Percentiles rank a stretch among this genome's conserved stretches.
Evolutionary conservation across 2,329 filamentous ascomycete genomes (phyloP).

Genomic region (Fusarium heterosporum): DNA sequence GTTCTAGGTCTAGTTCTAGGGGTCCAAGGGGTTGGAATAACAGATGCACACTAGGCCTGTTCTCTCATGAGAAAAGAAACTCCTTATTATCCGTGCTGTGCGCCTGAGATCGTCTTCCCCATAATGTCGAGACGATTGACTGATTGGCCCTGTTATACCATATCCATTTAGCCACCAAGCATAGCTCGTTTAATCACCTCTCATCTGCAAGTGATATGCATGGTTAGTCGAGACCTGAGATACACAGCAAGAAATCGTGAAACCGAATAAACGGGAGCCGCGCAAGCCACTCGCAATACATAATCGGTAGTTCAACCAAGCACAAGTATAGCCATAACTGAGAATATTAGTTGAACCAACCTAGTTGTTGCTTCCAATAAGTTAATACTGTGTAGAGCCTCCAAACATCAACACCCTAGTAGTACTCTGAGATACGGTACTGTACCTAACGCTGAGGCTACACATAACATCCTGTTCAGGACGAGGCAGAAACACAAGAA

Average conservation of each 20-base stretch:
- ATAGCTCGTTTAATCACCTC: constrained; percentile 28
- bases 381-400: not conserved
- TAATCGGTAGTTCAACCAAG: not conserved
- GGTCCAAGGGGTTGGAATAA: not conserved
- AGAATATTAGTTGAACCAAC: constrained; percentile 1
- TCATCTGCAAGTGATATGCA: constrained; percentile 33
- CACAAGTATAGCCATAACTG: constrained; percentile 4
- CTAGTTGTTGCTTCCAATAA: not conserved
- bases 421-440: not conserved
- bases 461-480: constrained; percentile 9
- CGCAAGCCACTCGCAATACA: constrained; percentile 12
- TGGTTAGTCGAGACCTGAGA: not conserved
- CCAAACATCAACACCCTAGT: constrained; percentile 11
- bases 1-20: too few species aligned
- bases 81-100: not conserved
- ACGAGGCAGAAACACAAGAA: constrained; percentile 14
- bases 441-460: not conserved
- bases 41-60: constrained; percentile 28
- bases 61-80: constrained; percentile 38
- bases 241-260: constrained; percentile 11
- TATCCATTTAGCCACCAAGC: constrained; percentile 16
- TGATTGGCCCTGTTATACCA: constrained; percentile 12
- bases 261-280: constrained; percentile 21
- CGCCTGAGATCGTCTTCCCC: constrained; percentile 9
- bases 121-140: constrained; percentile 18